Evolutionary conservation across 2,329 filamentous ascomycete genomes (phyloP).

Genomic region (Penicillium sclerotiorum): DNA sequence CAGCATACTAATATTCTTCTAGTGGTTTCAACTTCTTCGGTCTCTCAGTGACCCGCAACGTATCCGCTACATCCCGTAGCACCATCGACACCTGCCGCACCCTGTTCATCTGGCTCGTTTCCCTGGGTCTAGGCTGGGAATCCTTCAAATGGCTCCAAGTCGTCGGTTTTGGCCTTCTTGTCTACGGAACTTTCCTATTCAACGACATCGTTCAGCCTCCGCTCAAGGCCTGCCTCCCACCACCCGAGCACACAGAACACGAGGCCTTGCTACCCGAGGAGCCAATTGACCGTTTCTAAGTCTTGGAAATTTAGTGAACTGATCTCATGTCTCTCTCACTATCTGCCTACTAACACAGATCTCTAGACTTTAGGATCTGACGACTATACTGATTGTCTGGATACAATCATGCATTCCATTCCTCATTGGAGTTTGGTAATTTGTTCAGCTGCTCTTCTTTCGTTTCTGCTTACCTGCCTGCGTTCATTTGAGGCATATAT

Average conservation of each 20-base stretch:
- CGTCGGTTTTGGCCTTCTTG: slow-evolving; percentile 79
- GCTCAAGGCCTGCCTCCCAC: slow-evolving; percentile 65
- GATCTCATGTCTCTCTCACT: background rate
- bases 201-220: slow-evolving; percentile 91
- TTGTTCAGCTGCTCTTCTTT: too few species aligned
- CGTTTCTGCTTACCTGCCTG: too few species aligned
- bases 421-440: slow-evolving; percentile 5
- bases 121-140: slow-evolving; percentile 92
- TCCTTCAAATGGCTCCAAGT: slow-evolving; percentile 97
- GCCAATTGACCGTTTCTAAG: slow-evolving; percentile 71
- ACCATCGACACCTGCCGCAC: slow-evolving; percentile 98
- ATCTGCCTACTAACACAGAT: too few species aligned
- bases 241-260: slow-evolving; percentile 56
- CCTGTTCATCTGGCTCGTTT: slow-evolving; percentile 97
- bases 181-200: slow-evolving; percentile 96
- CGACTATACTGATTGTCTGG: background rate
- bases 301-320: background rate
- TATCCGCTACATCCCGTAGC: slow-evolving; percentile 89
- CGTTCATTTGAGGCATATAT: too few species aligned
- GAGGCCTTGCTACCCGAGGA: slow-evolving; percentile 71
- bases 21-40: slow-evolving; percentile 99
- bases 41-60: slow-evolving; percentile 82
- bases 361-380: too few species aligned
- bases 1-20: slow-evolving; percentile 15
- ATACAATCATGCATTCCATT: slow-evolving; percentile 7